A percentile compares a stretch with the other conserved stretches of the same genome.
These are phyloP conservation scores for Nitzschia palea DNA, from an alignment of 108 stramenopile species.

Conservation along the genomic window DNA sequence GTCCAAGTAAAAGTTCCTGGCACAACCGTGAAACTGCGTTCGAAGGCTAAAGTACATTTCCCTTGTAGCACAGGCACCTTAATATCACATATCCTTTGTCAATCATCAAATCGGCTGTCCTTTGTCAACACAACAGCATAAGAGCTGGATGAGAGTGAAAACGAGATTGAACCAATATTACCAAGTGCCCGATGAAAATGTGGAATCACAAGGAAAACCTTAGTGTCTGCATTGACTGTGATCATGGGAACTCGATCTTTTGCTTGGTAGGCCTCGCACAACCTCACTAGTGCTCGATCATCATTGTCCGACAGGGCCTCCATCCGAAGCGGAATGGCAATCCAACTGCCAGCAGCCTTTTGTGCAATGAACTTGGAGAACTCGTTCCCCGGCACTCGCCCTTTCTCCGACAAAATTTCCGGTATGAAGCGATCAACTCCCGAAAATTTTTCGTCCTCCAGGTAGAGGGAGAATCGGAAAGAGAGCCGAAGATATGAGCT, in stretches of 20 bases:
- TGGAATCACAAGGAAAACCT: constrained; percentile 71
- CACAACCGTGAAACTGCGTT: too few species aligned
- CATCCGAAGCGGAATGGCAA: constrained; percentile 42
- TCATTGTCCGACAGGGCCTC: constrained; percentile 41
- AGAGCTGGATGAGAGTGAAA: constrained; percentile 48
- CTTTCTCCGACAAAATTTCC: constrained; percentile 46
- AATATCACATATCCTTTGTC: neutral
- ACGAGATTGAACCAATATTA: constrained; percentile 10
- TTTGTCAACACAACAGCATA: constrained; percentile 66
- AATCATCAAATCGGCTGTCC: too few species aligned
- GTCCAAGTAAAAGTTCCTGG: too few species aligned
- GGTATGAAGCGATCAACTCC: constrained; percentile 46
- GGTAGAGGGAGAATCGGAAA: constrained; percentile 28
- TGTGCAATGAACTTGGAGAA: constrained; percentile 57
- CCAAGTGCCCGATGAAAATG: constrained; percentile 47
- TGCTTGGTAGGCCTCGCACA: constrained; percentile 68
- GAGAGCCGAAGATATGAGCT: constrained; percentile 15
- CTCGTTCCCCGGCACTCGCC: constrained; percentile 53
- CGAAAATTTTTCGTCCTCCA: constrained; percentile 12
- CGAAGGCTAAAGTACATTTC: too few species aligned
- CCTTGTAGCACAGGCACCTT: neutral
- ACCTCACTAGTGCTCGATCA: constrained; percentile 45
- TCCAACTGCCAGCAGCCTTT: constrained; percentile 60
- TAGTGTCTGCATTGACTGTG: constrained; percentile 41
- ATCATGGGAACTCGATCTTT: constrained; percentile 69